Base-by-base conservation (phyloP, 2,329 filamentous ascomycete species). In the Drechslerella dactyloides region DNA sequence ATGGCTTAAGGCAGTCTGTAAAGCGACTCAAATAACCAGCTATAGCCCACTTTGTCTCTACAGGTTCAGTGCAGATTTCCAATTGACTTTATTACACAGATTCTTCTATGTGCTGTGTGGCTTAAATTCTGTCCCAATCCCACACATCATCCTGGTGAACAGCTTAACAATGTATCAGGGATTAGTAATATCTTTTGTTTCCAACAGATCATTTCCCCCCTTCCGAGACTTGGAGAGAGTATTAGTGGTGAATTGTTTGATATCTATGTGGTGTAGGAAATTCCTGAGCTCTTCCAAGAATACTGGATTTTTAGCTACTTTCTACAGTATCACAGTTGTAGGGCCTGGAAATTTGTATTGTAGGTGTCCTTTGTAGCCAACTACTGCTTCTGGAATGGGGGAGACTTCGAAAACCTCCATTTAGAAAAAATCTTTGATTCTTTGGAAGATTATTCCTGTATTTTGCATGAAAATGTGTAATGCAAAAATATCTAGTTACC, bases 1-100 rank as follows among this genome's bases (percentile, higher is more conserved):
- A 13, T 17, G 24, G 56, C 35, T 53, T 35, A 62, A 15, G 33
- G 59, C 61, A 15, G 79, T 76, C 57, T 87, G 84, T 1, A 86
- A 72, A 0, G 80, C 76, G 0, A 86, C 84, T 0, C 85, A 82
- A 3, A 87, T 59, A 0, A 86, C 77, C 0, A 87, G 78, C 85
- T 85, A 88, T 0, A 83, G 68, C 0, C 78, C 58, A 15, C 84
- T 86, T 51, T 82, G 77, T 10, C 81, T 78, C 85, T 85, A 87
- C 4, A 59, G 66, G 0, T 27, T 64, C 8, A 42, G 3, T 0
- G 55, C 48, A 0, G 69, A 64, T 11, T 72, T 64, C 62, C 76
- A 86, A 13, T 84, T 66, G 0, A 85, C 81, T 21, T 87, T 85
- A 33, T 87, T 84, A 0, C 84, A 82, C 0, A 83, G 84, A 40